Conservation (phyloP, 164 flowering plant species). For the Vitis riparia region DNA sequence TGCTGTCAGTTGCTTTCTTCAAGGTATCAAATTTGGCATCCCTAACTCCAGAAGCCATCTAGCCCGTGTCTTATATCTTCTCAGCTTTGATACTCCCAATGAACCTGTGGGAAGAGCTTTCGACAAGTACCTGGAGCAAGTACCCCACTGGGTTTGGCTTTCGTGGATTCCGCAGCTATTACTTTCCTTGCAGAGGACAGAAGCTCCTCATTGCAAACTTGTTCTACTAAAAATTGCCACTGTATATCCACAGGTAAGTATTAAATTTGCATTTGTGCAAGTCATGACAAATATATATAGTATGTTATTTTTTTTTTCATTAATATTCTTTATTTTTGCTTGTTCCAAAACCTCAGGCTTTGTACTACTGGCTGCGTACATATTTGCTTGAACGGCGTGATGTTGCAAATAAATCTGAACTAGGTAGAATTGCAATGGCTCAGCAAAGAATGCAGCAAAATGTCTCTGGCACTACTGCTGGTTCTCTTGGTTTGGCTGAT, state of each 20-base stretch:
- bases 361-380: slow-evolving; percentile 98
- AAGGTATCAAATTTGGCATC: slow-evolving; percentile 91
- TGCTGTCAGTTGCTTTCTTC: slow-evolving; percentile 97
- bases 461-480: slow-evolving; percentile 42
- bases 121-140: slow-evolving; percentile 87
- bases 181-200: slow-evolving; percentile 92
- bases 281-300: neutral
- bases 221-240: slow-evolving; percentile 84
- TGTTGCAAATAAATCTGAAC: slow-evolving; percentile 89
- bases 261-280: slow-evolving; percentile 1
- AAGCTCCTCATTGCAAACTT: slow-evolving; percentile 93
- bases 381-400: slow-evolving; percentile 98
- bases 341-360: slow-evolving; percentile 50
- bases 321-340: slow-evolving; percentile 4
- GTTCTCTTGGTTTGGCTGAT: slow-evolving; percentile 56
- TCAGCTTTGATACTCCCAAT: slow-evolving; percentile 88
- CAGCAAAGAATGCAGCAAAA: slow-evolving; percentile 93
- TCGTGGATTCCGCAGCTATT: slow-evolving; percentile 97
- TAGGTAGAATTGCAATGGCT: slow-evolving; percentile 76
- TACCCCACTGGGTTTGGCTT: slow-evolving; percentile 99
- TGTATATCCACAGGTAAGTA: slow-evolving; percentile 85
- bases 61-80: slow-evolving; percentile 91
- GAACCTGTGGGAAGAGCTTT: slow-evolving; percentile 91
- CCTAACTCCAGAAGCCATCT: slow-evolving; percentile 93
- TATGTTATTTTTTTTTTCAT: neutral